A percentile compares a stretch with the other conserved stretches of the same genome.
phyloP scores from a whole-genome alignment of 2,329 filamentous ascomycete genomes.

The Verticillium alfalfae region DNA sequence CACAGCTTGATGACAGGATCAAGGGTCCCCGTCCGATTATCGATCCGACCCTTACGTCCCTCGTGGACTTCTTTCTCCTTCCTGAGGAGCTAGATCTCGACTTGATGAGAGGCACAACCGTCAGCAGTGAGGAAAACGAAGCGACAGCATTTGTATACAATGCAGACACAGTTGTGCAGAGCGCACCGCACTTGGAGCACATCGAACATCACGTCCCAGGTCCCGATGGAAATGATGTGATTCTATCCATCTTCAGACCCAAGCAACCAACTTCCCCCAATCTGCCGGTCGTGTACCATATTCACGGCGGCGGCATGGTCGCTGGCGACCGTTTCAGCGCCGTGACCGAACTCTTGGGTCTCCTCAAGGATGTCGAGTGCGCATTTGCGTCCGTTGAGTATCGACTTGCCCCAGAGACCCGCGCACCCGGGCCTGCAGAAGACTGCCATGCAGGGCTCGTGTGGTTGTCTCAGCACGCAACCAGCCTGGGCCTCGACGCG shows the following conservation, averaged over 20 bases:
- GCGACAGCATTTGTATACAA: constrained; percentile 5
- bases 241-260: constrained; percentile 15
- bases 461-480: constrained; percentile 11
- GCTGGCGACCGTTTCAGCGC: constrained; percentile 16
- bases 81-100: constrained; percentile 12
- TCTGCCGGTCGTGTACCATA: constrained; percentile 14
- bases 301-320: constrained; percentile 16
- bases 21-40: constrained; percentile 10
- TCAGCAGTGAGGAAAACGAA: background rate
- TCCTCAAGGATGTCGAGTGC: constrained; percentile 10
- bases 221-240: constrained; percentile 3
- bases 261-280: background rate
- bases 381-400: constrained; percentile 18
- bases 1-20: constrained; percentile 13
- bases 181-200: constrained; percentile 8
- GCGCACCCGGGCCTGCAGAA: constrained; percentile 12
- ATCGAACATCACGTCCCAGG: constrained; percentile 6
- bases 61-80: constrained; percentile 11
- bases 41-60: constrained; percentile 11
- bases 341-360: constrained; percentile 12
- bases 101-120: constrained; percentile 9
- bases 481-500: constrained; percentile 9
- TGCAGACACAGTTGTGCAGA: constrained; percentile 6
- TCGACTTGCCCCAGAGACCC: constrained; percentile 17
- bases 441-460: constrained; percentile 14